These are phyloP conservation scores for Boletellus deceptivus DNA, from an alignment of 1,284 basidiomycete genomes.

Conservation along the genomic window DNA sequence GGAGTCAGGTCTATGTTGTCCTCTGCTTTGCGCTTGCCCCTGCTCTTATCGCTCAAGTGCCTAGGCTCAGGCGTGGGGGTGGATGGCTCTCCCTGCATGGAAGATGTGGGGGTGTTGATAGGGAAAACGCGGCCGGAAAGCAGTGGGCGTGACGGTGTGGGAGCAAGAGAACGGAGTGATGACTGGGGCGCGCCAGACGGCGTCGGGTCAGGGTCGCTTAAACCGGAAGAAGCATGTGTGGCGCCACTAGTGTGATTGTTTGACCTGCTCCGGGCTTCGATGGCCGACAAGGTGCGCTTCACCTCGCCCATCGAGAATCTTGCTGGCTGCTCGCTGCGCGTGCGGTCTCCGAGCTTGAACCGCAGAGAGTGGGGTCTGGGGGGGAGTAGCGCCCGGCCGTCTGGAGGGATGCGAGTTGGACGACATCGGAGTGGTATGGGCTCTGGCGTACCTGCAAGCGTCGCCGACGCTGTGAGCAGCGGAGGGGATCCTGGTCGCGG, in stretches of 20 bases:
- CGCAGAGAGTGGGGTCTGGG: slow-evolving; percentile 24
- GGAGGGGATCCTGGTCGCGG: slow-evolving; percentile 22
- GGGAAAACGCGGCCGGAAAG: slow-evolving; percentile 11
- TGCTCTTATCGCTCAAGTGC: slow-evolving; percentile 35
- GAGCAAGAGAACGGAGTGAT: slow-evolving; percentile 15
- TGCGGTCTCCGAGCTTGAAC: slow-evolving; percentile 16
- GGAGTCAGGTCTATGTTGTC: slow-evolving; percentile 48
- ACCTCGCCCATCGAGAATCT: slow-evolving; percentile 20
- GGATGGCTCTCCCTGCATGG: slow-evolving; percentile 26
- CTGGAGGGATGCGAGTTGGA: slow-evolving; percentile 10
- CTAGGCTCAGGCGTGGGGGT: slow-evolving; percentile 35
- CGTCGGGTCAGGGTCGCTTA: slow-evolving; percentile 18
- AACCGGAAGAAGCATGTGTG: slow-evolving; percentile 13
- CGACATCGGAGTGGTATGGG: not conserved
- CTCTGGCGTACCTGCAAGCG: slow-evolving; percentile 23
- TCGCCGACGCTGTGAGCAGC: slow-evolving; percentile 25
- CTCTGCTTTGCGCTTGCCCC: slow-evolving; percentile 53
- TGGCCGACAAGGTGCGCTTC: slow-evolving; percentile 26
- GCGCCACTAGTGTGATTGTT: slow-evolving; percentile 16
- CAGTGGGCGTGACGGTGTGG: slow-evolving; percentile 20
- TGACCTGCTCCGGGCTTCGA: slow-evolving; percentile 18
- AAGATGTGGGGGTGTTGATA: slow-evolving; percentile 9
- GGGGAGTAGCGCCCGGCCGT: slow-evolving; percentile 11
- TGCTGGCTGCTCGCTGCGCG: slow-evolving; percentile 9
- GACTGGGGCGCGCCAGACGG: slow-evolving; percentile 9